phyloP scores from a whole-genome alignment of 208 protist genomes.

The Endotrypanum monterogeii region DNA sequence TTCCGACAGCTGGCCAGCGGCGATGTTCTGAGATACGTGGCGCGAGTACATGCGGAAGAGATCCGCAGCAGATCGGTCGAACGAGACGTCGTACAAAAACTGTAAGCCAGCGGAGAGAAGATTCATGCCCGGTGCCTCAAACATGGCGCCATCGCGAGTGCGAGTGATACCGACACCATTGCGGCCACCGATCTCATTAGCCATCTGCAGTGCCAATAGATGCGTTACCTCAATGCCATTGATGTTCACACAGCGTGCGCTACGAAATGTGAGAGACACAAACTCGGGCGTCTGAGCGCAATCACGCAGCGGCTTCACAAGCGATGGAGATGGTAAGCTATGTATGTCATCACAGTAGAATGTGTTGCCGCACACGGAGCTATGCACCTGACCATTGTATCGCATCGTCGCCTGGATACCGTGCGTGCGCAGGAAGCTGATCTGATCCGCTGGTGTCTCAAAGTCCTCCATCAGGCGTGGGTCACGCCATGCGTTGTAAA shows the following conservation, averaged over 20 bases:
- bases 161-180: conserved; percentile 85
- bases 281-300: conserved; percentile 80
- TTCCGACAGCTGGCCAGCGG: conserved; percentile 66
- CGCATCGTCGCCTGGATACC: conserved; percentile 68
- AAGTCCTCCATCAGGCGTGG: conserved; percentile 84
- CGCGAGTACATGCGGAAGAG: conserved; percentile 82
- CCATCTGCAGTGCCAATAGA: conserved; percentile 78
- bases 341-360: conserved; percentile 75
- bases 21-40: conserved; percentile 77
- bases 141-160: conserved; percentile 86
- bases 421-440: conserved; percentile 71
- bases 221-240: conserved; percentile 84
- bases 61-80: conserved; percentile 71
- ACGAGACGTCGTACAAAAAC: conserved; percentile 88
- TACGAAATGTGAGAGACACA: conserved; percentile 75
- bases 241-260: conserved; percentile 76
- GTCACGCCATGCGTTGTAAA: conserved; percentile 93
- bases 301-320: conserved; percentile 63
- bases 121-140: conserved; percentile 90
- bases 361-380: conserved; percentile 85
- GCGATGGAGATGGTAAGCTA: conserved; percentile 50
- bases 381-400: conserved; percentile 73
- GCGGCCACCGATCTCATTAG: conserved; percentile 89
- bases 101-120: conserved; percentile 74
- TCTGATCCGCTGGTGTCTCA: conserved; percentile 69